These are phyloP conservation scores for Lachnellula cervina DNA, from an alignment of 2,329 filamentous ascomycete genomes.

Conservation along the genomic window DNA sequence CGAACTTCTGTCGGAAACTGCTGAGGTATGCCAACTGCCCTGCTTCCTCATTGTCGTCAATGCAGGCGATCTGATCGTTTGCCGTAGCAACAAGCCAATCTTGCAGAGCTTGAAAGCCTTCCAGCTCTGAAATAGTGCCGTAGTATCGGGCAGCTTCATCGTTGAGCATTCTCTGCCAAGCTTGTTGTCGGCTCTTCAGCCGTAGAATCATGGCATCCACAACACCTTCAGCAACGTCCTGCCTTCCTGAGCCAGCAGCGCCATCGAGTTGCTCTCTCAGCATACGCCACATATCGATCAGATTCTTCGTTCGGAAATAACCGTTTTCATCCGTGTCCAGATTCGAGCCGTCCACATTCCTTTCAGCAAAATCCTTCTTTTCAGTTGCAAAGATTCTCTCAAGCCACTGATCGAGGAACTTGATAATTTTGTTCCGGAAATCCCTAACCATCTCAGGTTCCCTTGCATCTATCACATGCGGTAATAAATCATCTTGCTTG, in stretches of 20 bases:
- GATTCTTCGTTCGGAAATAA: constrained; percentile 85
- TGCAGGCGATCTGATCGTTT: constrained; percentile 97
- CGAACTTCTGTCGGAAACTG: constrained; percentile 79
- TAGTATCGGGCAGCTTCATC: constrained; percentile 77
- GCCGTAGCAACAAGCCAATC: constrained; percentile 97
- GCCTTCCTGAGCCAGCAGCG: constrained; percentile 76
- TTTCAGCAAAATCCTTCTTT: constrained; percentile 71
- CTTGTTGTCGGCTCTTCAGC: constrained; percentile 73
- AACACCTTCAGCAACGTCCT: constrained; percentile 90
- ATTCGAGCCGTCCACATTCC: constrained; percentile 67
- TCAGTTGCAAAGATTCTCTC: constrained; percentile 84
- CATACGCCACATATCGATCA: constrained; percentile 97
- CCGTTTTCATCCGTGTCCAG: constrained; percentile 85
- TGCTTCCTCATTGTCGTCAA: constrained; percentile 82
- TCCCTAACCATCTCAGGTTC: constrained; percentile 87
- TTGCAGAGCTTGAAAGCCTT: constrained; percentile 73
- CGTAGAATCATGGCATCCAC: constrained; percentile 93
- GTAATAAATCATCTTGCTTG: constrained; percentile 67
- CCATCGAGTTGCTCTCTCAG: constrained; percentile 86
- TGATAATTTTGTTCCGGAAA: constrained; percentile 92
- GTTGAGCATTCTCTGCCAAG: constrained; percentile 84
- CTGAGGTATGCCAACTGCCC: constrained; percentile 76
- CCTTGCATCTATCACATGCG: constrained; percentile 85
- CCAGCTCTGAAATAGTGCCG: constrained; percentile 48
- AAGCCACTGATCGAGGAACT: constrained; percentile 96